A percentile compares a stretch with the other conserved stretches of the same genome.
Evolutionary conservation across 179 eudicot genomes (phyloP).

Genomic region (Beta corolliflora): DNA sequence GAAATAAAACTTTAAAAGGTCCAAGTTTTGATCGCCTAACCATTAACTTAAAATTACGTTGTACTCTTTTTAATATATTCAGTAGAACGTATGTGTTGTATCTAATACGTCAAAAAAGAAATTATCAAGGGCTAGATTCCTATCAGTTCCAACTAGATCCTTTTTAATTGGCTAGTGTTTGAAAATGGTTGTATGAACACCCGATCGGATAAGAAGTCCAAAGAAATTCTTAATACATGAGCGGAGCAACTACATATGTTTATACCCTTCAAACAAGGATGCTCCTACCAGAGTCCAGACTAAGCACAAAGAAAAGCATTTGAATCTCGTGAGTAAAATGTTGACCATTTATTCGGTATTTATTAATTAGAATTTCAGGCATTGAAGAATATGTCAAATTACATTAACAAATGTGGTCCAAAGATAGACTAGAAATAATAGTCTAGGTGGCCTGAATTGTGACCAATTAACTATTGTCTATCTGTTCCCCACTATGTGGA

Average conservation of each 20-base stretch:
- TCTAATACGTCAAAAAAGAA: too few relatives aligned
- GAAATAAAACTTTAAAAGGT: too few relatives aligned
- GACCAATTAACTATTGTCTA: background rate
- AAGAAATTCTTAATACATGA: background rate
- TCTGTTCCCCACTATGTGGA: conserved; percentile 13
- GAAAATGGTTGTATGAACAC: background rate
- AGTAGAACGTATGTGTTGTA: too few relatives aligned
- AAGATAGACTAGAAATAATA: background rate
- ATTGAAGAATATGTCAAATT: background rate
- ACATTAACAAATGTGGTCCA: conserved; percentile 6
- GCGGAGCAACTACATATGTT: background rate
- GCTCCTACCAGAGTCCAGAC: background rate
- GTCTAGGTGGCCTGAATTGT: conserved; percentile 6
- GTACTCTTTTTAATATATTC: too few relatives aligned
- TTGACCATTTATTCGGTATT: conserved; percentile 13
- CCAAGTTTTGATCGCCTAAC: too few relatives aligned
- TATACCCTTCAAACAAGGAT: conserved; percentile 3
- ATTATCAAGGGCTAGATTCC: too few relatives aligned
- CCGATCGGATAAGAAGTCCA: background rate
- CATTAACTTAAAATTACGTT: too few relatives aligned
- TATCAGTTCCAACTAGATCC: too few relatives aligned
- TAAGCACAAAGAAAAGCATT: conserved; percentile 17
- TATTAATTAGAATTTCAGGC: background rate
- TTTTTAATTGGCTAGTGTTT: background rate
- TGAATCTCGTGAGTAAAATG: conserved; percentile 27